Base-by-base conservation (phyloP, 345 rosid genomes). In the Syzygium jambos region DNA sequence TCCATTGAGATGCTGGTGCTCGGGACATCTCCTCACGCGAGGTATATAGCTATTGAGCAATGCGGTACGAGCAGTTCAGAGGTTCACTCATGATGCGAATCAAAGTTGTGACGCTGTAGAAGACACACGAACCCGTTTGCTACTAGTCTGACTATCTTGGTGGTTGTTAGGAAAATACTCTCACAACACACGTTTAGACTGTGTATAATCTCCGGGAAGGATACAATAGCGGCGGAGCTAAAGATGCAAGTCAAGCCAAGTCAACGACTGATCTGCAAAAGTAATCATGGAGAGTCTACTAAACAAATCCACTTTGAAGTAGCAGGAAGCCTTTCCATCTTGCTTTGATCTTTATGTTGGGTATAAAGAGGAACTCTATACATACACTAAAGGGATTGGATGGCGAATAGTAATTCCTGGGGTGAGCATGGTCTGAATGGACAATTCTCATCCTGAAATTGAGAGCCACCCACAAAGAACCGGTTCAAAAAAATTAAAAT, bases 1-100 rank as follows among this genome's bases (percentile, higher is more conserved):
- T 9, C 22, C 3, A 30, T 9, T 16, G 23, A 68, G 1, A 30
- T 68, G 1, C 78, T 68, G 17, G 78, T 1, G 30, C 11, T 65
- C 43, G 4, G 2, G 43, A 65, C 1, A 3, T 30, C 0, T 16
- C 8, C 1, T 2, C 43, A 2, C 78, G 30, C 22, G 0, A 29
- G 41, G 6, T 21, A 65, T 30, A 9, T 65, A 3, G 1, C 22
- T 65, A 30, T 65, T 15, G 22, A 10, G 41, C 17, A 29, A 3
- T 1, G 0, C 10, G 15, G 34, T 0, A 14, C 77, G 1, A 15
- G 19, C 43, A 4, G 0, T 68, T 68, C 11, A 30, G 9, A 68
- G 0, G 4, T 68, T 16, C 10, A 11, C 43, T 65, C 78, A 9
- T 11, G 2, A 4, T 19, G 2, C 22, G 41, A 68, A 30, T 30